These are phyloP conservation scores for Pythium guiyangense DNA, from an alignment of 352 stramenopile species.

Conservation along the genomic window DNA sequence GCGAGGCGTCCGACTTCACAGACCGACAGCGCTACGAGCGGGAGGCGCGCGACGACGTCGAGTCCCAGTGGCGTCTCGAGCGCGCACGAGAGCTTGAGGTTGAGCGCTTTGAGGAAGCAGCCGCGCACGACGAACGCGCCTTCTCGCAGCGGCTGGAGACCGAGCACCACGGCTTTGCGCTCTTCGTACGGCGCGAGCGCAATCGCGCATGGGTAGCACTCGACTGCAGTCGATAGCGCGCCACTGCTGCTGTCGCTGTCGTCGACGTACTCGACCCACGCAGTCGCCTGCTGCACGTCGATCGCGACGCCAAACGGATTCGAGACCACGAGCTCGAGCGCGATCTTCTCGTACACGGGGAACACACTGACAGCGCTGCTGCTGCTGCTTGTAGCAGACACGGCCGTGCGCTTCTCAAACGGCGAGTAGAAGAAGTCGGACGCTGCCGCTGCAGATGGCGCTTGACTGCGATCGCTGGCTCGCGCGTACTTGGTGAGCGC, in stretches of 20 bases:
- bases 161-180: slow-evolving; percentile 38
- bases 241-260: not conserved
- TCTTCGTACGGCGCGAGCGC: slow-evolving; percentile 50
- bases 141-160: slow-evolving; percentile 36
- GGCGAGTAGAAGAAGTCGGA: slow-evolving; percentile 60
- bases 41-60: slow-evolving; percentile 37
- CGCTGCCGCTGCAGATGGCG: slow-evolving; percentile 11
- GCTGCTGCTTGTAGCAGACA: slow-evolving; percentile 3
- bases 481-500: slow-evolving; percentile 30
- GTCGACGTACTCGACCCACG: slow-evolving; percentile 39
- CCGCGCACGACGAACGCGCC: slow-evolving; percentile 42
- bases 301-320: slow-evolving; percentile 67
- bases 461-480: no score
- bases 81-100: slow-evolving; percentile 53
- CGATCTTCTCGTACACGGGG: slow-evolving; percentile 49
- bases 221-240: slow-evolving; percentile 19
- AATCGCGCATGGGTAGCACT: slow-evolving; percentile 57
- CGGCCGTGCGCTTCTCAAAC: slow-evolving; percentile 45
- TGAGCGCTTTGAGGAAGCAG: slow-evolving; percentile 59
- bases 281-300: slow-evolving; percentile 53
- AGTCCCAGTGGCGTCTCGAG: slow-evolving; percentile 25
- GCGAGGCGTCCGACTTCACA: slow-evolving; percentile 32
- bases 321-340: slow-evolving; percentile 50
- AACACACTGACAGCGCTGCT: slow-evolving; percentile 25
- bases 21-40: slow-evolving; percentile 38